Percentiles rank a stretch among this genome's conserved stretches.
phyloP scores from a whole-genome alignment of 2,329 filamentous ascomycete species.

The Tolypocladium tundrense region DNA sequence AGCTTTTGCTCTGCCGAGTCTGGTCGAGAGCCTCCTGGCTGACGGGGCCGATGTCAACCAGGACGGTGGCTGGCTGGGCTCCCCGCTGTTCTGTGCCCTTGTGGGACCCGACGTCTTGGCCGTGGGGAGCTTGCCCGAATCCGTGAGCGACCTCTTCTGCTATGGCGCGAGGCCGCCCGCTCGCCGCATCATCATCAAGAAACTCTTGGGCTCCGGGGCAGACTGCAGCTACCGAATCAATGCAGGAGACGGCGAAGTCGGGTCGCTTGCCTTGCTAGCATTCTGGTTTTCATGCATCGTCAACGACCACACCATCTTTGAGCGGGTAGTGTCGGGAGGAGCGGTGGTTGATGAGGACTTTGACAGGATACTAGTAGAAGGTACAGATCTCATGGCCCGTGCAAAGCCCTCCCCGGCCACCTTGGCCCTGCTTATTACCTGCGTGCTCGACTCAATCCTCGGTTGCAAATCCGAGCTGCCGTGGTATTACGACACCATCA shows the following conservation, averaged over 20 bases:
- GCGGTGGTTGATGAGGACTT: conserved; percentile 9
- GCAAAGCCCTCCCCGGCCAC: conserved; percentile 3
- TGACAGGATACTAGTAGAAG: conserved; percentile 7
- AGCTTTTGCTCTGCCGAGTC: conserved; percentile 17
- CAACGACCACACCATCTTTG: conserved; percentile 14
- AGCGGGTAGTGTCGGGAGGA: conserved; percentile 7
- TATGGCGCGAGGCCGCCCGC: conserved; percentile 3
- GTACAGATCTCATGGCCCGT: conserved; percentile 2
- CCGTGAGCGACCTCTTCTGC: conserved; percentile 11
- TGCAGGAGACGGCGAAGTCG: conserved; percentile 8
- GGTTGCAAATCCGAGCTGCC: neutral
- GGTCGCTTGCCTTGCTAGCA: conserved; percentile 12
- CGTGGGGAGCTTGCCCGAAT: conserved; percentile 9
- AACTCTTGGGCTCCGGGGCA: conserved; percentile 12
- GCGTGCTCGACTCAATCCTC: neutral
- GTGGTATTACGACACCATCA: neutral
- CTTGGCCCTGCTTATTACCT: neutral
- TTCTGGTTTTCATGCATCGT: conserved; percentile 16
- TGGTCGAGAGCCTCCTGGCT: conserved; percentile 16
- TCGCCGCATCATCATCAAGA: conserved; percentile 9
- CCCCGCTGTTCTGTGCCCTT: conserved; percentile 23
- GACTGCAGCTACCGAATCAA: conserved; percentile 9
- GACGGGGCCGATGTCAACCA: conserved; percentile 11
- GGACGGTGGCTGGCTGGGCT: conserved; percentile 15
- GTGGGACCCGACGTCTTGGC: conserved; percentile 17